Conservation (phyloP, 1,139 yeast species). For the Pichia cactophila region DNA sequence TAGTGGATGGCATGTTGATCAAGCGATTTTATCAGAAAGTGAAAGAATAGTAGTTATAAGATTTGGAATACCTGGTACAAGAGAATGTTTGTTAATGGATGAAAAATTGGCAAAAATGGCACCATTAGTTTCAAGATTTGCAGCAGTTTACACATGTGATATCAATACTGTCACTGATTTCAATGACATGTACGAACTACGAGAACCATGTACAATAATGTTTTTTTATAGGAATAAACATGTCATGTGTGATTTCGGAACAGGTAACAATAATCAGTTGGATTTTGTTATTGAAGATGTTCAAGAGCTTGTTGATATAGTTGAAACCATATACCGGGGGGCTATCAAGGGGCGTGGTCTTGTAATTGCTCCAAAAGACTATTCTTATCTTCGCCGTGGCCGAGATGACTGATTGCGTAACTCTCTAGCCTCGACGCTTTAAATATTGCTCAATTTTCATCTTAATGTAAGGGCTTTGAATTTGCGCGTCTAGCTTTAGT, state of each 20-base stretch:
- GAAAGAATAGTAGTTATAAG: constrained; percentile 82
- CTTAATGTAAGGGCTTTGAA: not conserved
- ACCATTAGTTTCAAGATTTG: constrained; percentile 81
- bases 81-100: constrained; percentile 85
- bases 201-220: constrained; percentile 89
- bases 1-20: constrained; percentile 98
- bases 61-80: constrained; percentile 74
- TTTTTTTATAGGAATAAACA: constrained; percentile 90
- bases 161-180: constrained; percentile 86
- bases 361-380: constrained; percentile 75
- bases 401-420: not conserved
- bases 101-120: constrained; percentile 73
- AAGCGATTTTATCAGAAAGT: constrained; percentile 80
- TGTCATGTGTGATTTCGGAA: constrained; percentile 97
- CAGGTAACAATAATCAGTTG: constrained; percentile 93
- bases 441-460: too few relatives aligned
- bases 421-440: too few relatives aligned
- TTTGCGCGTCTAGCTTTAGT: not conserved
- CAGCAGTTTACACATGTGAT: constrained; percentile 81
- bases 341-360: constrained; percentile 91
- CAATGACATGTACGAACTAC: constrained; percentile 86
- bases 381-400: constrained; percentile 26
- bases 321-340: constrained; percentile 85
- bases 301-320: constrained; percentile 85
- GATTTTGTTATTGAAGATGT: constrained; percentile 72